phyloP scores from a whole-genome alignment of 257 asterid genomes.

The Solanum chiquidenum region DNA sequence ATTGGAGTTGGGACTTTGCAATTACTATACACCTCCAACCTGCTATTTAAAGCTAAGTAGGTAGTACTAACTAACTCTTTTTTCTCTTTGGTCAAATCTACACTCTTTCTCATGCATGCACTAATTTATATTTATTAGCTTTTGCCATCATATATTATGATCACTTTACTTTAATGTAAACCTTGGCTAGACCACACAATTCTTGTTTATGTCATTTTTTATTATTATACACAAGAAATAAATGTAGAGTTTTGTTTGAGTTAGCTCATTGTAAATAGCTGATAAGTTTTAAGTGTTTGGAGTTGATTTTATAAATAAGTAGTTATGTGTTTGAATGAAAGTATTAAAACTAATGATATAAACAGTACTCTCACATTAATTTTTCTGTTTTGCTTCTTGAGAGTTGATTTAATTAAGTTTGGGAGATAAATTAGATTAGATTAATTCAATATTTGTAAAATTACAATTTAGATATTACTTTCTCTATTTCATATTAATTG shows the following conservation, averaged over 20 bases:
- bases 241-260: neutral
- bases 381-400: neutral
- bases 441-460: neutral
- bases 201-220: neutral
- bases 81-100: slow-evolving; percentile 8
- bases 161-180: neutral
- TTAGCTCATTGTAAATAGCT: neutral
- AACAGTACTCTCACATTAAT: neutral
- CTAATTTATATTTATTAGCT: neutral
- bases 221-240: neutral
- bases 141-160: neutral
- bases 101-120: neutral
- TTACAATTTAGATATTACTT: neutral
- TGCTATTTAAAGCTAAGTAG: slow-evolving; percentile 10
- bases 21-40: slow-evolving; percentile 19
- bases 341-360: neutral
- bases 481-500: neutral
- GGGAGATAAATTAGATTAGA: neutral
- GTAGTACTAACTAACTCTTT: slow-evolving; percentile 10
- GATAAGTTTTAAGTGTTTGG: neutral
- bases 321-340: neutral
- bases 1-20: slow-evolving; percentile 15
- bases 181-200: neutral
- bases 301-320: neutral
- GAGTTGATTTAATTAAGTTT: neutral